Base-by-base conservation (phyloP, 2,329 filamentous ascomycete species). In the Talaromyces sp. region DNA sequence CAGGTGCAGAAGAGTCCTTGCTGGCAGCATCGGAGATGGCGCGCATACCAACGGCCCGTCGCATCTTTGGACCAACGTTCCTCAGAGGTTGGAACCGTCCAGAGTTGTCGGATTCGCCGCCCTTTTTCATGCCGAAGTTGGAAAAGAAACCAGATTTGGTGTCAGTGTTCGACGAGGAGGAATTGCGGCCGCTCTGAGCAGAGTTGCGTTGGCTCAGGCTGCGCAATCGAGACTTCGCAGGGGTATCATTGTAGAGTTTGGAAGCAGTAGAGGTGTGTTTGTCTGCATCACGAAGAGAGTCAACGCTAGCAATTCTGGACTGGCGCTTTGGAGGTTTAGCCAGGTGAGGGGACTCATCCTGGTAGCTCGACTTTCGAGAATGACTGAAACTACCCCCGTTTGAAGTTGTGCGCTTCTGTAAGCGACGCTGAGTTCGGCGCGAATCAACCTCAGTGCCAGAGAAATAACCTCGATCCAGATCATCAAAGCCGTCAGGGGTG, bases 401-500 rank as follows among this genome's bases (percentile, higher is more conserved):
- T 56, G 73, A 74, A 37, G 70, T 13, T 8, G 20, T 70, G 32
- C 89, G 86, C 75, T 94, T 95, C 71, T 90, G 90, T 59, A 97
- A 27, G 24, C 24, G 77, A 42, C 91, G 95, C 41, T 89, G 84
- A 46, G 70, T 74, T 63, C 84, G 86, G 52, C 88, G 85, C 39
- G 83, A 83, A 58, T 97, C 91, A 10, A 86, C 79, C 65, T 97
- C 93, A 14, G 88, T 89, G 3, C 92, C 91, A 7, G 93, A 97
- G 68, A 97, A 96, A 71, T 97, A 97, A 20, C 92, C 93, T 32
- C 91, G 84, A 65, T 97, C 94, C 14, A 90, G 72, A 55, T 95
- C 89, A 51, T 75, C 72, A 41, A 74, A 66, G 56, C 68, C 55
- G 54, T 66, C 62, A 47, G 72, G 62, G 11, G 65, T 65, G 32